phyloP scores from a whole-genome alignment of 306 rosid species.

The Citrullus amarus region DNA sequence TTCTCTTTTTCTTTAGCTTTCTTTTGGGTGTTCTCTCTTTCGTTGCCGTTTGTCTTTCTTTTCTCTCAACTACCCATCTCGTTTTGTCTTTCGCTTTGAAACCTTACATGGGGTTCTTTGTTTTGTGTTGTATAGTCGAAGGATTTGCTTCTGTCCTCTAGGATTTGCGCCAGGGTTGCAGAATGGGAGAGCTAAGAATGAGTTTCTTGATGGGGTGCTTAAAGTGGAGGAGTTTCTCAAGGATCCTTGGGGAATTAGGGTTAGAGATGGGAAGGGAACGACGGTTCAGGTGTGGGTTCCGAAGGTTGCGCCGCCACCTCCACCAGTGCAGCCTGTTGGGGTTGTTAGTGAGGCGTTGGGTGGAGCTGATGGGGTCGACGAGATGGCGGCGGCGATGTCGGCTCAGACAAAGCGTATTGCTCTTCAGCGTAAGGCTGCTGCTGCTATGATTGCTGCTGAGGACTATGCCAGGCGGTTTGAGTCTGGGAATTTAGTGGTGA shows the following conservation, averaged over 20 bases:
- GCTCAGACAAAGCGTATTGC: conserved; percentile 76
- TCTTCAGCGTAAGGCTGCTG: conserved; percentile 79
- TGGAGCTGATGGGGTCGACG: conserved; percentile 35
- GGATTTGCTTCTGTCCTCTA: conserved; percentile 57
- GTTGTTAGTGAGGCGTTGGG: conserved; percentile 14
- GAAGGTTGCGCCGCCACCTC: conserved; percentile 60
- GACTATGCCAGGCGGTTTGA: conserved; percentile 81
- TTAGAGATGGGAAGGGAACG: conserved; percentile 8
- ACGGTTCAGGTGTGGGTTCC: conserved; percentile 65
- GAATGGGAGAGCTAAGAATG: conserved; percentile 21
- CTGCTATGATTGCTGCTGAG: conserved; percentile 94
- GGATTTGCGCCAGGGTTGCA: conserved; percentile 49
- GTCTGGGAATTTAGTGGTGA: conserved; percentile 55
- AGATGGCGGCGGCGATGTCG: conserved; percentile 45
- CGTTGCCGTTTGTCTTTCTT: neutral
- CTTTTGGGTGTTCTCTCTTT: conserved; percentile 1
- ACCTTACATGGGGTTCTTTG: neutral
- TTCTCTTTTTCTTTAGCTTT: neutral
- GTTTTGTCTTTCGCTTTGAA: neutral
- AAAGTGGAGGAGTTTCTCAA: conserved; percentile 39
- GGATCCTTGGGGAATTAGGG: conserved; percentile 44
- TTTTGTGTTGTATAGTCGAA: conserved; percentile 29
- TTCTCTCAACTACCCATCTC: neutral
- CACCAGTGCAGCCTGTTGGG: conserved; percentile 21
- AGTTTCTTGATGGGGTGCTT: conserved; percentile 35